Evolutionary conservation across 2,329 filamentous ascomycete species (phyloP), one percentile per base, ranked within the genome.

Genomic region (Diaporthe humulicola): DNA sequence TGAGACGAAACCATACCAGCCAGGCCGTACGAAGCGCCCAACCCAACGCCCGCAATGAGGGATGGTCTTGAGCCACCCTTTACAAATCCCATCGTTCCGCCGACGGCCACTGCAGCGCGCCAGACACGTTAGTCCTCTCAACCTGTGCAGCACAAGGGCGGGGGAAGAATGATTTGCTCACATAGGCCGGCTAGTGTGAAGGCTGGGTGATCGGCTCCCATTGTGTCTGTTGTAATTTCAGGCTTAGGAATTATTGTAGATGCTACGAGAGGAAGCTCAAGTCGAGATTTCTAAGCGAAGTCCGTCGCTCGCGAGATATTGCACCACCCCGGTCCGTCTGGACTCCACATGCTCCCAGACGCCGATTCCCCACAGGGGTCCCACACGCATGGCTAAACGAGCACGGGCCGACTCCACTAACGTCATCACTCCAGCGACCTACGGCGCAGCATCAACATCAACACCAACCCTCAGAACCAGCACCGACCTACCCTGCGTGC

Each of bases 111-210:
- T 83, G 58, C 25, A n/a, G 3, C 30, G 33, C 33, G 33, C 19
- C 52, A 78, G 78, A 77, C 50, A 56, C 25, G 30, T 56, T 60
- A 25, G 42, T 33, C 28, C 64, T 67, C 19, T 66, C 33, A 33
- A 8, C 17, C 2, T 28, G 17, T 4, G 56, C 7, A 45, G 30
- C 15, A 14, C 9, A n/a, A 25, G 25, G 9, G 1, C 2, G 45
- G n/a, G 67, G n/a, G 67, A 30, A 38, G 14, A 45, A 1, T 7
- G 15, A 28, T 4, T 9, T 2, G 79, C 84, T 81, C 79, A 85
- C 84, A 70, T 3, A 85, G 81, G 56, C 78, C 83, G 0, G 84
- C 83, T 8, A 85, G 81, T 33, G 84, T 85, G 69, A 85, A 85
- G 0, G 83, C 84, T 52, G 84, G 84, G 74, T 85, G 84, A 48